Evolutionary conservation across 371 early-diverging fungal genomes (phyloP), one percentile per base, ranked within the genome.

Genomic region (Circinella umbellata): DNA sequence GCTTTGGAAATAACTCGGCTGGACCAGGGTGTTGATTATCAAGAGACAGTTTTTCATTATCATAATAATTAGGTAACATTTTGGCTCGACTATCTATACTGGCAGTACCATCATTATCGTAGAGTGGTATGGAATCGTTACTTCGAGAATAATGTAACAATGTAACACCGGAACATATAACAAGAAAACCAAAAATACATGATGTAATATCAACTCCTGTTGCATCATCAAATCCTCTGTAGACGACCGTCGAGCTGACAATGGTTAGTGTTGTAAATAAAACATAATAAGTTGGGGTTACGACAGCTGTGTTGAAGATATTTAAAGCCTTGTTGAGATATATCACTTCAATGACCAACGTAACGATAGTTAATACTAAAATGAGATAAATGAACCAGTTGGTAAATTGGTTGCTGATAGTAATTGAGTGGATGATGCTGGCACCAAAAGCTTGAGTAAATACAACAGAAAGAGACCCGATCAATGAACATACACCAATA

Each of bases 281-380:
- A 18, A 97, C 97, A 70, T 96, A 98, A 79, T 98, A 98, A 47
- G 96, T 92, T 20, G 95, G 95, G 3, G 95, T 95, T 46, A 95
- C 95, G 64, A 94, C 76, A 62, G 96, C 95, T 10, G 98, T 96
- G 68, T 93, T 93, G 79, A 96, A 98, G 48, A 94, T 71, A 71
- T 96, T 96, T 36, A 98, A 86, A 13, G 98, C 96, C 80, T 98
- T 98, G 87, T 98, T 98, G 61, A 98, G 92, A 76, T 97, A 98
- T 75, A 96, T 95, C 76, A 97, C 93, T 78, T 98, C 96, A 11
- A 92, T 86, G 27, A 94, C 67, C 36, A 96, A 89, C 36, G 95
- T 95, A 18, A 89, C 81, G 4, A 87, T 73, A 3, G 96, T 95
- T 18, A 92, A 88, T 3, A 84, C 80, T 5, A 92, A 79, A 42